These are phyloP conservation scores for Xylariales sp. DNA, from an alignment of 2,329 filamentous ascomycete genomes.

Conservation along the genomic window DNA sequence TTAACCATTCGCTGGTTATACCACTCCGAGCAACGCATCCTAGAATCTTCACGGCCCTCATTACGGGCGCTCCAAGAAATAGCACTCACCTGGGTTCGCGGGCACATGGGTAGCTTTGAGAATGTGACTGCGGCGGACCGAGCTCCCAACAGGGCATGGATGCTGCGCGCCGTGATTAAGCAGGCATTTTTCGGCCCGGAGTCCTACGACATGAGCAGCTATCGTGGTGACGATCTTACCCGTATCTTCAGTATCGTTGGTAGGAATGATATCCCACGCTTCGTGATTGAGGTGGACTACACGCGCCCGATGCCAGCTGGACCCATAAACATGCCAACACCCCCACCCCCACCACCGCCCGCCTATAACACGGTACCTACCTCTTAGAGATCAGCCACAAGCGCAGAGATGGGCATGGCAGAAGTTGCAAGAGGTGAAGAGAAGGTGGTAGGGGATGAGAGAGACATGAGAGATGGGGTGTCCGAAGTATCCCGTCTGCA, in stretches of 20 bases:
- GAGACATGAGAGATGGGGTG: no score
- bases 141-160: background rate
- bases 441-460: no score
- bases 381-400: no score
- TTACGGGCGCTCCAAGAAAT: constrained; percentile 18
- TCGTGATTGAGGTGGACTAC: constrained; percentile 22
- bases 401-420: no score
- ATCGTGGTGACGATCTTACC: constrained; percentile 22
- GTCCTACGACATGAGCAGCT: constrained; percentile 23
- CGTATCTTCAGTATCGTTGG: constrained; percentile 17
- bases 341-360: no score
- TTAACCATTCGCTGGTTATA: constrained; percentile 21
- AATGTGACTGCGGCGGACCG: constrained; percentile 6
- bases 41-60: constrained; percentile 17
- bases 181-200: constrained; percentile 17
- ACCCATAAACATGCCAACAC: no score
- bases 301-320: background rate
- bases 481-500: no score
- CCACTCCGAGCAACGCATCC: constrained; percentile 20
- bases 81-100: constrained; percentile 16
- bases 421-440: no score
- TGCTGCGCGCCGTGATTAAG: constrained; percentile 17
- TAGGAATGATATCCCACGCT: constrained; percentile 16
- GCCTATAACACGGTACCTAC: no score
- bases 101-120: constrained; percentile 12